Base-by-base conservation (phyloP, 768 basidiomycete species). In the Russula earlei region DNA sequence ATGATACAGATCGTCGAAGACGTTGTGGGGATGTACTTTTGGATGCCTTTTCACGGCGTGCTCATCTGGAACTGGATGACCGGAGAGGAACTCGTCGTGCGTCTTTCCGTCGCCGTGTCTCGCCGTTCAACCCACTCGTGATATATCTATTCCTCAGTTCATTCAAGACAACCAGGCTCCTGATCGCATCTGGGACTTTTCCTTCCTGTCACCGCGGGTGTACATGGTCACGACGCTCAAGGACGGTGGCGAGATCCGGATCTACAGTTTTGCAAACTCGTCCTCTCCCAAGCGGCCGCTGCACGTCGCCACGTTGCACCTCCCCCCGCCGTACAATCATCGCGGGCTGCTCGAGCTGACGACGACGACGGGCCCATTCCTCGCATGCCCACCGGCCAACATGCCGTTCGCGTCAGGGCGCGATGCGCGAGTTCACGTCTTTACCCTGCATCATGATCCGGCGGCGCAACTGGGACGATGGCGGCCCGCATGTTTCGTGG, bases 61-160 rank as follows among this genome's bases (percentile, higher is more conserved):
- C 33, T 77, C 20, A 66, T 77, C 6, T 82, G 79, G 78, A 76
- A 80, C 50, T 83, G 82, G 81, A 71, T 65, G 54, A 73, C 68
- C 0, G 78, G 76, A 0, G 58, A 63, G 11, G 11, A 68, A 10
- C 59, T 79, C 40, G 69, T 75, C 46, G 81, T 81, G 60, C 38
- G 76, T 70, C 31, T 31, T 14, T 14, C 11, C n/a, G n/a, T 10
- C 20, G 12, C 48, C 20, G 12, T 46, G 42, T 9, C 36, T 24
- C 31, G 17, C 29, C 17, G 12, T 45, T 34, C 20, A 37, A n/a
- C n/a, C n/a, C 24, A 38, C n/a, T 25, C 27, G 38, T 20, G 14
- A 9, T 9, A 46, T 2, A 27, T 6, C 6, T 2, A 6, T 29
- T 25, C 9, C 4, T 27, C 5, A 77, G 77, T 67, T 71, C 48